phyloP scores from a whole-genome alignment of 2,329 filamentous ascomycete genomes.

The Pseudopyricularia javanii region DNA sequence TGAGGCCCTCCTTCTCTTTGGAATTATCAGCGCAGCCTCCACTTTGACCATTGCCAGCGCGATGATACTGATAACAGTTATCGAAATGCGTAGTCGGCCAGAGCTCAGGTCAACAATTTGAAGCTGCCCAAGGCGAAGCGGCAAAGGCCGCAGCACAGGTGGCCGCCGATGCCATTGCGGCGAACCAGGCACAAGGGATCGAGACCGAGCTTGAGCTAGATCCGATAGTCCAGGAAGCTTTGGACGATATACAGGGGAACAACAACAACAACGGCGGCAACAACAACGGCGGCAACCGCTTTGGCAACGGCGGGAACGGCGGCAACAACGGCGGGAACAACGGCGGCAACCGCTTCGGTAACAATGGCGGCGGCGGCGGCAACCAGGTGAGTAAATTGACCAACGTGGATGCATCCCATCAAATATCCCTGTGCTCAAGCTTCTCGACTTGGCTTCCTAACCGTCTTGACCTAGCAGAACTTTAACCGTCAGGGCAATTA shows the following conservation, averaged over 20 bases:
- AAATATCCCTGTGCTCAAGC: too few species aligned
- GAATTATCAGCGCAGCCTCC: too few species aligned
- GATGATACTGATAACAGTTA: not conserved
- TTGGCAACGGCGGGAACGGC: not conserved
- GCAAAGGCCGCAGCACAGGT: constrained; percentile 1
- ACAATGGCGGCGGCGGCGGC: not conserved
- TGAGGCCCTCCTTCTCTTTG: too few species aligned
- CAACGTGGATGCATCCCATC: too few species aligned
- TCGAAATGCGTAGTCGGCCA: not conserved
- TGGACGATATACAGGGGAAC: not conserved
- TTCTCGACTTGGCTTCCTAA: too few species aligned
- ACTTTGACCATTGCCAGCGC: too few species aligned
- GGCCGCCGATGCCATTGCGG: not conserved
- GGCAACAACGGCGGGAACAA: not conserved
- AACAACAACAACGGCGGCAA: not conserved
- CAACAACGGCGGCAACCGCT: not conserved
- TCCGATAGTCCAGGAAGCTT: not conserved
- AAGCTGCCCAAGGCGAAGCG: not conserved
- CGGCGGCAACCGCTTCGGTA: not conserved
- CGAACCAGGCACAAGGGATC: constrained; percentile 1
- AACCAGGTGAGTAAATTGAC: too few species aligned
- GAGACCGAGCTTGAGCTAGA: not conserved
- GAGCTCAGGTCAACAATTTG: not conserved
- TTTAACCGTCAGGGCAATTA: too few species aligned
- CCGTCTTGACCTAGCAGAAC: too few species aligned